Base-by-base conservation (phyloP, 208 protist species). In the Trypanosoma lewisi region DNA sequence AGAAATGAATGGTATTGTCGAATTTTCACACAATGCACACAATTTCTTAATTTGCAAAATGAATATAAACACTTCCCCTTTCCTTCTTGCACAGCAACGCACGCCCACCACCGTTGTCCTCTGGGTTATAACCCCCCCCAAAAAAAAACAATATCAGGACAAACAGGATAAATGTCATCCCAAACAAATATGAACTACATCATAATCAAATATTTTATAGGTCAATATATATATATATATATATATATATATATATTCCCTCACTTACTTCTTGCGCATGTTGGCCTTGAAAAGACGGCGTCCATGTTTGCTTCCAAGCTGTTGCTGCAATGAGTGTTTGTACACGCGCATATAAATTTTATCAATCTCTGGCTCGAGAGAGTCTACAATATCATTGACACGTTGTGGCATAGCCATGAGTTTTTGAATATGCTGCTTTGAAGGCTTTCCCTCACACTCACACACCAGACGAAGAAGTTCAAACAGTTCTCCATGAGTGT, bases 401-500 rank as follows among this genome's bases (percentile, higher is more conserved):
- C 86, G 82, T 67, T 87, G 84, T 48, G 89, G 89, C 67, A 93
- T 87, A 25, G 64, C 71, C 25, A 79, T 82, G 30, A 95, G 77
- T 67, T 93, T 90, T 67, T 67, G 23, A 28, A 93, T 58, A 31
- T 83, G 55, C 21, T 70, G 64, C 59, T 73, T 76, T 69, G 72
- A 76, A 2, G 74, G 70, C 66, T 92, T 95, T 1, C 83, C 78
- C 33, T 76, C 63, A n/a, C 73, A 78, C 17, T 77, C 61, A 72
- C 92, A 95, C 1, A 93, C 75, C 58, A 85, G 70, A 52, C 82
- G 82, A 2, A 95, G 73, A 56, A 91, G 57, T 42, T 91, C 83
- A 70, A 83, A 90, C 17, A 93, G 75, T 49, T 95, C 85, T 28
- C 75, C 78, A 70, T 95, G 89, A 48, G 89, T 68, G 61, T 91